A percentile compares a stretch with the other conserved stretches of the same genome.
Evolutionary conservation across 2,329 filamentous ascomycete species (phyloP).

Genomic region (Ciborinia camelliae): DNA sequence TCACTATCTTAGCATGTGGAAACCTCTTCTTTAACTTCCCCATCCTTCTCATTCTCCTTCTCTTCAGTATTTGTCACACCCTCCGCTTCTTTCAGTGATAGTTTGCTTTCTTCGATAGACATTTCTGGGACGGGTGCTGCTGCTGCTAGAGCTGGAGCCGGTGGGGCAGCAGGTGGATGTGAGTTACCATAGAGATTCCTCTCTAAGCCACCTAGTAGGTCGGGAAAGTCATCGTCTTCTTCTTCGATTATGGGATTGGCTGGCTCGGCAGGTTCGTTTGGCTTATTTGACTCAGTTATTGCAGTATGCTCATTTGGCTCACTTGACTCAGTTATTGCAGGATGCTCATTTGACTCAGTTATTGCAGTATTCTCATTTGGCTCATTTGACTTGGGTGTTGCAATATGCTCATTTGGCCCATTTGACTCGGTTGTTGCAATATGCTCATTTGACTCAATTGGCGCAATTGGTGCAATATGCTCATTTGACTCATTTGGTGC

Average conservation of each 20-base stretch:
- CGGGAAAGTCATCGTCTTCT: constrained; percentile 31
- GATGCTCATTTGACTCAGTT: background rate
- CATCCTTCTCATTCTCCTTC: constrained; percentile 3
- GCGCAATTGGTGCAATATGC: background rate
- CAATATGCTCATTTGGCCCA: background rate
- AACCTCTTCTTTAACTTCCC: background rate
- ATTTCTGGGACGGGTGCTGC: background rate
- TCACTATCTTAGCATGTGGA: background rate
- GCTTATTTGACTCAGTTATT: background rate
- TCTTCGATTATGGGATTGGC: constrained; percentile 13
- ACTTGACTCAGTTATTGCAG: background rate
- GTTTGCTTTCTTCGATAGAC: background rate
- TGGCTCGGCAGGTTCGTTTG: background rate
- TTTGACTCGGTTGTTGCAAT: background rate
- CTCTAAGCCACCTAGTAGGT: constrained; percentile 33
- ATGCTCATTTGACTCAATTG: background rate
- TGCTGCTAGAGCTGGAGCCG: background rate
- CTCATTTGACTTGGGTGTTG: background rate
- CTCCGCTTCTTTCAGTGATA: background rate
- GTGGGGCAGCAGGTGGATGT: background rate
- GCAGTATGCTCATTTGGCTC: background rate
- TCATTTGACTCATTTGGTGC: background rate
- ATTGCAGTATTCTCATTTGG: background rate
- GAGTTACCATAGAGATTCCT: constrained; percentile 25
- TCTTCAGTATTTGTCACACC: background rate